Conservation (phyloP, 805 yeast species). For the Helenozyma baotianmanensis region DNA sequence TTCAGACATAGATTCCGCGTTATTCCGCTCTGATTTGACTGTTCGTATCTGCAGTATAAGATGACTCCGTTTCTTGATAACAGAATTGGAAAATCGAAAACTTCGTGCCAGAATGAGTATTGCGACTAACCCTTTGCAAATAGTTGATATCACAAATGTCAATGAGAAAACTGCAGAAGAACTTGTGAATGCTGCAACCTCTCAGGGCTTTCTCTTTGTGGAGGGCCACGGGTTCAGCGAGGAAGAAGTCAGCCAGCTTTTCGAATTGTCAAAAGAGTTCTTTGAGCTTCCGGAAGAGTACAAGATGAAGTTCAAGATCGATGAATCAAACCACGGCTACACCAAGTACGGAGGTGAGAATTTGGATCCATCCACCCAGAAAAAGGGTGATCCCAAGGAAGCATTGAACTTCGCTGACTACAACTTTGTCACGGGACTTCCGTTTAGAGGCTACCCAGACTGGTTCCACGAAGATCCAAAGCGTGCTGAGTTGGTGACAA, state of each 20-base stretch:
- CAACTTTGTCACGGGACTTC: constrained; percentile 44
- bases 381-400: constrained; percentile 58
- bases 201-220: constrained; percentile 61
- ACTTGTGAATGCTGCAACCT: constrained; percentile 54
- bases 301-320: constrained; percentile 49
- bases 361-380: constrained; percentile 32
- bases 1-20: no score
- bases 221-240: constrained; percentile 64
- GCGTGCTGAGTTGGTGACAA: constrained; percentile 38
- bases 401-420: constrained; percentile 64
- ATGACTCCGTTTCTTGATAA: no score
- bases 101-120: constrained; percentile 4
- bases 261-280: constrained; percentile 46
- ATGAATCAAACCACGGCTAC: constrained; percentile 57
- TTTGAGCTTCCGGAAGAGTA: constrained; percentile 49
- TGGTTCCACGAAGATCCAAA: constrained; percentile 40
- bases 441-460: constrained; percentile 43
- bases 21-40: no score
- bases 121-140: constrained; percentile 44
- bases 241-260: constrained; percentile 48
- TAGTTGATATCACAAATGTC: constrained; percentile 53
- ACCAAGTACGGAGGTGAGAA: constrained; percentile 52
- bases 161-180: constrained; percentile 42
- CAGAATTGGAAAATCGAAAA: no score
- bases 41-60: no score